Conservation (phyloP, 2,329 filamentous ascomycete genomes). For the Scolecobasidium constrictum region DNA sequence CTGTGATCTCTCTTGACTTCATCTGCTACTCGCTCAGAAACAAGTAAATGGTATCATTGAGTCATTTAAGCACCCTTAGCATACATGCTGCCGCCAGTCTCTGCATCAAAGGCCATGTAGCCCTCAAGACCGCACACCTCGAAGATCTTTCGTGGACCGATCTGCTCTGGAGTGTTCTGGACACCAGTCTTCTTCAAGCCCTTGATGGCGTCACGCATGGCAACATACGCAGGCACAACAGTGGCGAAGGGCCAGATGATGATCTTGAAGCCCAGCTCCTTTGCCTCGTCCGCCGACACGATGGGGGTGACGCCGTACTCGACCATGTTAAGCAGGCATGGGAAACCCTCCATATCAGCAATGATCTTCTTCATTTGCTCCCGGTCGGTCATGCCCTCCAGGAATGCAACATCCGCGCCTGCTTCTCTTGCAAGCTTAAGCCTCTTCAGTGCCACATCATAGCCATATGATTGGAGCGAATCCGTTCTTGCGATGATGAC, state of each 20-base stretch:
- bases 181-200: slow-evolving; percentile 28
- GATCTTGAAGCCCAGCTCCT: slow-evolving; percentile 45
- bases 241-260: slow-evolving; percentile 46
- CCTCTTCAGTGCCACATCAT: slow-evolving; percentile 42
- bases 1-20: too few species aligned
- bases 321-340: slow-evolving; percentile 47
- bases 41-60: too few species aligned
- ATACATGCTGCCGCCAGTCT: slow-evolving; percentile 26
- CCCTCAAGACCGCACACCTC: slow-evolving; percentile 42
- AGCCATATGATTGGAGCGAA: slow-evolving; percentile 45
- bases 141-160: slow-evolving; percentile 39
- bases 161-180: slow-evolving; percentile 30
- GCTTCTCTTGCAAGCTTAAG: slow-evolving; percentile 40
- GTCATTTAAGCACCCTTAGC: slow-evolving; percentile 2
- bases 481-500: slow-evolving; percentile 57
- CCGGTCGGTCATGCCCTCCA: slow-evolving; percentile 45
- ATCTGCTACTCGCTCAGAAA: too few species aligned
- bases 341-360: slow-evolving; percentile 37
- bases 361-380: slow-evolving; percentile 39
- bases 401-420: slow-evolving; percentile 49
- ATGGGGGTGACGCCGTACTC: slow-evolving; percentile 45
- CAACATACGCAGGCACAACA: slow-evolving; percentile 36
- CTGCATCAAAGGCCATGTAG: slow-evolving; percentile 38
- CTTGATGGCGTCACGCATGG: slow-evolving; percentile 28
- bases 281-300: slow-evolving; percentile 41